Base-by-base conservation (phyloP, 1,284 basidiomycete species). In the Gomphus bonarii region DNA sequence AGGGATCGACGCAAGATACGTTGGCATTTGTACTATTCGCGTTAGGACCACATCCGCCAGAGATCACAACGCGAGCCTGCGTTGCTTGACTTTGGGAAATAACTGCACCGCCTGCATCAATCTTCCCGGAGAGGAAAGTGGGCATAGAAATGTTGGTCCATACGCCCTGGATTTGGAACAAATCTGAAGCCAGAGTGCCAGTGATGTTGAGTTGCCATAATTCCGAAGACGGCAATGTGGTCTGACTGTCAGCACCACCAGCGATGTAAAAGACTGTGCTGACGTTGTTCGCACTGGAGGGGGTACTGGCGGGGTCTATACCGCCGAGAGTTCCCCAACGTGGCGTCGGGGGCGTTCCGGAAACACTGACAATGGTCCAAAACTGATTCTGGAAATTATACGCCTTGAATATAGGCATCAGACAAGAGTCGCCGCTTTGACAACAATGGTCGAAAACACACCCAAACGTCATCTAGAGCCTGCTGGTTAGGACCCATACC, bases 271-370 rank as follows among this genome's bases (percentile, higher is more conserved):
- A 80, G 11, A 53, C 51, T 4, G 60, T 64, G 25, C 57, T 60
- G 0, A 83, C 80, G 63, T 83, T 86, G 63, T 83, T 83, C 14
- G 35, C 49, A 22, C 56, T 58, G 35, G 28, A 33, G 42, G 56
- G 38, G 3, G 20, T 11, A n/a, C 20, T 33, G 11, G 49, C 50
- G 16, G 77, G 79, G 61, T 90, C 88, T 52, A 80, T 81, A 3
- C 87, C 87, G 50, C 88, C 87, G 25, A 78, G 77, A 3, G 86
- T 81, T 54, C 80, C 81, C 75, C 78, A 87, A 22, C 85, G 75
- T 56, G 81, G 66, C 30, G 79, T 73, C 50, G 85, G 86, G 12
- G 74, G 69, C 18, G 75, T 76, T 10, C 38, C 38, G 18, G 78
- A 72, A 10, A 85, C 63, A 16, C 61, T 63, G 35, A 88, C 77